Conservation (phyloP, 2,329 filamentous ascomycete genomes). For the Scedosporium dehoogii region DNA sequence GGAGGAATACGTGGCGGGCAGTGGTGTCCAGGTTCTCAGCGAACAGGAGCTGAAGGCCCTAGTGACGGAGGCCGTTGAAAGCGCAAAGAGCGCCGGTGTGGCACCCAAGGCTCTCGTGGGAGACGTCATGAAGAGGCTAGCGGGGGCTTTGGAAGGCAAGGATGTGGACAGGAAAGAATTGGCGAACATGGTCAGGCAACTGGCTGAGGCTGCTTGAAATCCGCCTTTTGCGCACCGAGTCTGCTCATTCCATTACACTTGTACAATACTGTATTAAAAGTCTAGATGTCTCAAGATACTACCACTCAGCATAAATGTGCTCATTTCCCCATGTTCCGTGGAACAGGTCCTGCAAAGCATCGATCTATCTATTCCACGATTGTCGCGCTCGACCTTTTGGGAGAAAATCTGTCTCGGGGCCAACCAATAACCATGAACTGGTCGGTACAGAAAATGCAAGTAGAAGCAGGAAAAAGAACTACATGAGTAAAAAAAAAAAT, state of each 20-base stretch:
- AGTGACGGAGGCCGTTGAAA: slow-evolving; percentile 41
- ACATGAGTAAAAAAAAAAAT: neutral
- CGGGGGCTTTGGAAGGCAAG: slow-evolving; percentile 49
- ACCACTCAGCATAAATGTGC: neutral
- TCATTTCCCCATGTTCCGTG: too few species aligned
- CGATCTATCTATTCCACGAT: too few species aligned
- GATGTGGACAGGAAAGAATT: slow-evolving; percentile 54
- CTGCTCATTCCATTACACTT: neutral
- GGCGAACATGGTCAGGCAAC: slow-evolving; percentile 49
- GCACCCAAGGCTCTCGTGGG: slow-evolving; percentile 41
- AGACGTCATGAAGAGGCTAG: slow-evolving; percentile 52
- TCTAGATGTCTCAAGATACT: neutral
- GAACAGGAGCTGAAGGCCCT: slow-evolving; percentile 47
- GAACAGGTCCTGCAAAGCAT: too few species aligned
- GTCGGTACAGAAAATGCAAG: neutral
- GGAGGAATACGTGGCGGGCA: slow-evolving; percentile 51
- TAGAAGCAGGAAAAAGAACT: neutral
- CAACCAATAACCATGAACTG: too few species aligned
- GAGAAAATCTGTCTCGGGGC: too few species aligned
- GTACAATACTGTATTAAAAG: neutral
- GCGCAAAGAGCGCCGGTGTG: slow-evolving; percentile 34
- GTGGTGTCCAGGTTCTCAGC: slow-evolving; percentile 47
- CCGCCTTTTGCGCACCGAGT: neutral
- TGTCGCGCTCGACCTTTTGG: too few species aligned
- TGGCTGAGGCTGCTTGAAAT: slow-evolving; percentile 7